These are phyloP conservation scores for Paramecium primaurelia DNA, from an alignment of 73 alveolate genomes.

Conservation along the genomic window DNA sequence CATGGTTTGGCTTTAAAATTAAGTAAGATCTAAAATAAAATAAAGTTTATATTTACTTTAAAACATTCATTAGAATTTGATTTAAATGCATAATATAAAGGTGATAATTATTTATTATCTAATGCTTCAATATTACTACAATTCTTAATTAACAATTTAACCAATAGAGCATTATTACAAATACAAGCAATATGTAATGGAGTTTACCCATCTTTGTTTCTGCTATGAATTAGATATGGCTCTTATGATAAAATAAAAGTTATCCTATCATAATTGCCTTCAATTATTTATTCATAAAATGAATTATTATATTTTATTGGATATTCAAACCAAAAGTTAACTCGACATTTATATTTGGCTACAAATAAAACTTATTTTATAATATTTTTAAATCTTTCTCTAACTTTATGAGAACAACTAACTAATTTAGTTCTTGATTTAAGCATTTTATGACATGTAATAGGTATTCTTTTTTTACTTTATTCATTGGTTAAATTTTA, in stretches of 20 bases:
- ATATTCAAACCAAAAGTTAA: not conserved
- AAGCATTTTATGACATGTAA: not conserved
- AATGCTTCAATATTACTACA: not conserved
- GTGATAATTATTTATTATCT: not conserved
- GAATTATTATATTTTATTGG: not conserved
- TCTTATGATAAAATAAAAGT: not conserved
- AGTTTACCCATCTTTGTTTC: slow-evolving; percentile 2
- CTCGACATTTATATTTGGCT: not conserved
- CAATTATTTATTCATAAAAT: not conserved
- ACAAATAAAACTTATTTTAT: not conserved
- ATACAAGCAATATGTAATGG: slow-evolving; percentile 30
- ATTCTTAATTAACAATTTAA: not conserved
- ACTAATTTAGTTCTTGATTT: not conserved
- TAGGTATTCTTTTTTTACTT: not conserved
- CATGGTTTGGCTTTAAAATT: not conserved
- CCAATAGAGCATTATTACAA: not conserved
- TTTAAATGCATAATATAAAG: slow-evolving; percentile 7
- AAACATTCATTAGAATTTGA: slow-evolving; percentile 8
- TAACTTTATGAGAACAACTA: not conserved
- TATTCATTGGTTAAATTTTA: not conserved
- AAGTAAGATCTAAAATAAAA: not conserved
- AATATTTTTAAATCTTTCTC: not conserved
- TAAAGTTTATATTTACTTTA: not conserved
- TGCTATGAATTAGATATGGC: not conserved
- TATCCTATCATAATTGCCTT: not conserved